Base-by-base conservation (phyloP, 164 flowering plant genomes). In the Chimonanthus praecox region DNA sequence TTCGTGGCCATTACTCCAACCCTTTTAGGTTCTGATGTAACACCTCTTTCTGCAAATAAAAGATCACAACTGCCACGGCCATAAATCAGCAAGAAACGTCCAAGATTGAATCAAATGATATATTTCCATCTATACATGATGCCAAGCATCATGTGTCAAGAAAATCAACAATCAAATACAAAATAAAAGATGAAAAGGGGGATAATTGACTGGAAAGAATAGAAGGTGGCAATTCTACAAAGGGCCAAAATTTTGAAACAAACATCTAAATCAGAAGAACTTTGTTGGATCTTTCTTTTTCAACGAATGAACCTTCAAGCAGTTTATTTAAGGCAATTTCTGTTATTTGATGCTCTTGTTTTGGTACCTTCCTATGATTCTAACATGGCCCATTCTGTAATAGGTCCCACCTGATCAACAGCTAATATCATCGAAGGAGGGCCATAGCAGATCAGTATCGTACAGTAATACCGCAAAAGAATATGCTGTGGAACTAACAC, bases 201-300 rank as follows among this genome's bases (percentile, higher is more conserved):
- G 33, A 33, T 18, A 63, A 63, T 8, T 9, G 33, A 72, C 13
- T 48, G 9, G 46, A 75, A 69, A 69, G 72, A 50, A 70, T 70
- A 69, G 21, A 49, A 70, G 33, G 67, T n/a, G 69, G 43, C 68
- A 64, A 18, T 50, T 71, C 63, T 62, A 70, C 58, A 68, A 9
- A 47, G 43, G 46, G 54, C 47, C 75, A 33, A 63, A 72, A 49
- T 3, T 46, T 15, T 8, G 47, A 67, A 67, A 15, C n/a, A 67
- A 68, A 10, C 10, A 47, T 68, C 43, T 48, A 68, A 68, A 68
- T 47, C 51, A 68, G 21, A 68, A 48, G 7, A 5, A 9, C 13
- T 15, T 15, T 20, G 67, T 43, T 10, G 44, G 13, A 64, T 33
- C 13, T 21, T 20, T 4, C 43, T 64, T 10, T 64, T 64, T 3